Conservation (phyloP, 163 green algal species). For the Botryococcus braunii region DNA sequence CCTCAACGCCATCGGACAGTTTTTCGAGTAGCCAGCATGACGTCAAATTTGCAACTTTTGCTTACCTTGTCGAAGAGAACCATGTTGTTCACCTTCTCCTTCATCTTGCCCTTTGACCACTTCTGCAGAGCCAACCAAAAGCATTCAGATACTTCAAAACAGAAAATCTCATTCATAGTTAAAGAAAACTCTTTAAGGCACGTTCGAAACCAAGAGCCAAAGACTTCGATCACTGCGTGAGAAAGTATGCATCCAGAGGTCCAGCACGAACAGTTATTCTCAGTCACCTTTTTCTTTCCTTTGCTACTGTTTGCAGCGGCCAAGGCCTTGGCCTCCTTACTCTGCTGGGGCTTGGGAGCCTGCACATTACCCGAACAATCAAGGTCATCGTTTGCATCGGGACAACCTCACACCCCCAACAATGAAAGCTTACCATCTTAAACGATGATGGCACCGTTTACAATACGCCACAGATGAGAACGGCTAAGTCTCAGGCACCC, state of each 20-base stretch:
- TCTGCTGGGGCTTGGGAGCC: slow-evolving; percentile 64
- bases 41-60: background rate
- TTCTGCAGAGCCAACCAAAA: slow-evolving; percentile 50
- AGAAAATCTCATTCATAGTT: background rate
- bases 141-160: background rate
- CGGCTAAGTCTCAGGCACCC: too few relatives aligned
- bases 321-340: slow-evolving; percentile 77
- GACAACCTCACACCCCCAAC: too few relatives aligned
- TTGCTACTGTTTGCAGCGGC: slow-evolving; percentile 80
- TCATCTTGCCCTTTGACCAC: slow-evolving; percentile 95
- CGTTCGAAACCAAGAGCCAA: background rate
- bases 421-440: too few relatives aligned
- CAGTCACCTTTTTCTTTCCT: slow-evolving; percentile 74
- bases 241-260: background rate
- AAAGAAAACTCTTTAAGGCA: too few relatives aligned
- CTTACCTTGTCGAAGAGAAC: slow-evolving; percentile 91
- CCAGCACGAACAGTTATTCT: background rate
- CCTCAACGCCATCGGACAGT: background rate
- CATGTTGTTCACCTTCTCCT: slow-evolving; percentile 99
- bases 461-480: too few relatives aligned
- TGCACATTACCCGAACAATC: too few relatives aligned
- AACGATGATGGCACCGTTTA: too few relatives aligned
- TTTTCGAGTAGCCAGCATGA: background rate
- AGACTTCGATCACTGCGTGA: background rate
- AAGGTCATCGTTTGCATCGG: too few relatives aligned